A percentile compares a stretch with the other conserved stretches of the same genome.
phyloP scores from a whole-genome alignment of 2,329 filamentous ascomycete genomes.

The Exserohilum rostratum region DNA sequence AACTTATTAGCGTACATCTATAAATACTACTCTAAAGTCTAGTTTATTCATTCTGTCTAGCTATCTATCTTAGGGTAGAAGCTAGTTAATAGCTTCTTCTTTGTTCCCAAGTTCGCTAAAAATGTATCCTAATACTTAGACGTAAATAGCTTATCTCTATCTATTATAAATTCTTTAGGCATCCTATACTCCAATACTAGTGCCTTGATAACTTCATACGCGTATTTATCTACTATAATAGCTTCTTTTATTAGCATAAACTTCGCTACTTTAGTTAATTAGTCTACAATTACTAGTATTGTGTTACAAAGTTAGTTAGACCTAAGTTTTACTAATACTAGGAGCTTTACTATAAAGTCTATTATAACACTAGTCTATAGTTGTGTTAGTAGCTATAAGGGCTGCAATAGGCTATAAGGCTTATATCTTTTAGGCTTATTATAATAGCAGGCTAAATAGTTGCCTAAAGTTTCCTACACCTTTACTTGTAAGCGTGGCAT shows the following conservation, averaged over 20 bases:
- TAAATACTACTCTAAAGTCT: too few relatives aligned
- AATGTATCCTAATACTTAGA: too few relatives aligned
- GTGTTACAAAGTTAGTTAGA: neutral
- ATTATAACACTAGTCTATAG: neutral
- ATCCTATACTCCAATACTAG: neutral
- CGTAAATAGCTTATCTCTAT: too few relatives aligned
- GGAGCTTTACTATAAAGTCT: conserved; percentile 1
- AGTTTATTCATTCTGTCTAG: neutral
- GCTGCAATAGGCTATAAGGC: neutral
- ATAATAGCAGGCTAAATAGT: neutral
- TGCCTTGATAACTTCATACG: neutral
- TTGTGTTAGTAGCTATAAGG: neutral
- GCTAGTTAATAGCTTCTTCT: too few relatives aligned
- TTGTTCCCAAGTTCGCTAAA: too few relatives aligned
- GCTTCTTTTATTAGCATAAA: neutral
- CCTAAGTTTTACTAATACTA: neutral
- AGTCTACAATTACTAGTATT: neutral
- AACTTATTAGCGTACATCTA: too few relatives aligned
- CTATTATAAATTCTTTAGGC: neutral
- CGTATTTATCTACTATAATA: neutral
- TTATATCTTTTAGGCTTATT: neutral
- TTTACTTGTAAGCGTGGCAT: too few relatives aligned
- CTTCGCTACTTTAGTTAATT: neutral
- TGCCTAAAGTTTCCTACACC: too few relatives aligned
- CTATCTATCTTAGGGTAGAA: too few relatives aligned